Evolutionary conservation across 129 eudicot species (phyloP).

Genomic region (Saussurea involucrata): DNA sequence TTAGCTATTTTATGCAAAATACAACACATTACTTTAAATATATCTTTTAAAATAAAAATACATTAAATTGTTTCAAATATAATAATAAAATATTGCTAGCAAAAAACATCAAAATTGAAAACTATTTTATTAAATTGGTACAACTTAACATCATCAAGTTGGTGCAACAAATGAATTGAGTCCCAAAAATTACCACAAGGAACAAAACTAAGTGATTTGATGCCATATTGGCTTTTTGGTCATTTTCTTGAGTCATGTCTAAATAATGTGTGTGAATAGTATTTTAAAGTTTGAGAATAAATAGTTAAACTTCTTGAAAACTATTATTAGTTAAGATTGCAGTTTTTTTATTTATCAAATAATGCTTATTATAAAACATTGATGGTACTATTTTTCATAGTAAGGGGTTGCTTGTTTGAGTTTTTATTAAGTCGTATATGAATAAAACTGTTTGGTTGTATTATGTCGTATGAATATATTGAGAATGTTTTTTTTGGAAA

Average conservation of each 20-base stretch:
- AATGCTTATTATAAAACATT: neutral
- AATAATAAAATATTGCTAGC: neutral
- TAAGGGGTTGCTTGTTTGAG: neutral
- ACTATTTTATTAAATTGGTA: slow-evolving; percentile 10
- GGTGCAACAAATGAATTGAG: slow-evolving; percentile 13
- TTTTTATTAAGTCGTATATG: too few relatives aligned
- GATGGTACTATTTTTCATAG: neutral
- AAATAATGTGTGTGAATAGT: neutral
- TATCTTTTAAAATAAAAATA: neutral
- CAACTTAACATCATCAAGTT: neutral
- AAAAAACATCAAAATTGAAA: neutral
- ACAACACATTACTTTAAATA: neutral
- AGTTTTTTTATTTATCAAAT: neutral
- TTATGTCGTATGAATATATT: too few relatives aligned
- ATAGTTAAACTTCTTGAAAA: neutral
- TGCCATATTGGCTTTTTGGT: slow-evolving; percentile 27
- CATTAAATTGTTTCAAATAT: neutral
- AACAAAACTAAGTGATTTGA: slow-evolving; percentile 24
- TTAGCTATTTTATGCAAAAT: neutral
- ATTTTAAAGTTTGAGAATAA: neutral
- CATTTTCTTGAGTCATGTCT: neutral
- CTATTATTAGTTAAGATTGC: neutral
- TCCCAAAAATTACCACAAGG: neutral
- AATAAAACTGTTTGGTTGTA: too few relatives aligned
- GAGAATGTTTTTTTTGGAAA: too few relatives aligned